Conservation (phyloP, 352 stramenopile genomes). For the Globisporangium iwayamae region DNA sequence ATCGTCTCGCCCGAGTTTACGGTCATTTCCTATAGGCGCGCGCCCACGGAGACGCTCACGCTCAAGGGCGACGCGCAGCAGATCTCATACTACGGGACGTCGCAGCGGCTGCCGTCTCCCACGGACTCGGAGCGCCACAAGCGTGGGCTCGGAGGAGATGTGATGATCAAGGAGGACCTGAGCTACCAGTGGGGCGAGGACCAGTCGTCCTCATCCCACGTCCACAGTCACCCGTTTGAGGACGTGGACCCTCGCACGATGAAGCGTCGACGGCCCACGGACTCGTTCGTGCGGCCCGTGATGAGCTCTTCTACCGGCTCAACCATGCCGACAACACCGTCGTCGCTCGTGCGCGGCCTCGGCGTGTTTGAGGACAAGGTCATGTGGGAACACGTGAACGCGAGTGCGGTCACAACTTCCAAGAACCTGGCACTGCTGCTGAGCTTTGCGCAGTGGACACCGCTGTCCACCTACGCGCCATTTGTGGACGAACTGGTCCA, state of each 20-base stretch:
- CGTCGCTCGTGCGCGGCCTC: not conserved
- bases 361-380: constrained; percentile 42
- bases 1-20: constrained; percentile 61
- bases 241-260: not conserved
- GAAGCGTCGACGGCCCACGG: constrained; percentile 14
- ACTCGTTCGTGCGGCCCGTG: constrained; percentile 15
- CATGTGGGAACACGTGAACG: constrained; percentile 49
- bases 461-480: constrained; percentile 34
- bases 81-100: not conserved
- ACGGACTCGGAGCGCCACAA: constrained; percentile 5
- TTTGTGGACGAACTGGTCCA: constrained; percentile 51
- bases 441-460: constrained; percentile 47
- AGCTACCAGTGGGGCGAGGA: constrained; percentile 5
- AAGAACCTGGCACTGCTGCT: constrained; percentile 63
- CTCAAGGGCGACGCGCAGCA: constrained; percentile 7
- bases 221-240: not conserved
- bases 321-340: not conserved
- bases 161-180: not conserved
- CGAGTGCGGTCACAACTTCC: constrained; percentile 30
- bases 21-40: constrained; percentile 68
- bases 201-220: not conserved
- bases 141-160: not conserved
- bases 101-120: not conserved
- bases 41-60: constrained; percentile 25
- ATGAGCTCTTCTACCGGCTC: constrained; percentile 1